Percentiles rank a stretch among this genome's conserved stretches.
Evolutionary conservation across 2,329 filamentous ascomycete species (phyloP).

Genomic region (Zasmidium cellare): DNA sequence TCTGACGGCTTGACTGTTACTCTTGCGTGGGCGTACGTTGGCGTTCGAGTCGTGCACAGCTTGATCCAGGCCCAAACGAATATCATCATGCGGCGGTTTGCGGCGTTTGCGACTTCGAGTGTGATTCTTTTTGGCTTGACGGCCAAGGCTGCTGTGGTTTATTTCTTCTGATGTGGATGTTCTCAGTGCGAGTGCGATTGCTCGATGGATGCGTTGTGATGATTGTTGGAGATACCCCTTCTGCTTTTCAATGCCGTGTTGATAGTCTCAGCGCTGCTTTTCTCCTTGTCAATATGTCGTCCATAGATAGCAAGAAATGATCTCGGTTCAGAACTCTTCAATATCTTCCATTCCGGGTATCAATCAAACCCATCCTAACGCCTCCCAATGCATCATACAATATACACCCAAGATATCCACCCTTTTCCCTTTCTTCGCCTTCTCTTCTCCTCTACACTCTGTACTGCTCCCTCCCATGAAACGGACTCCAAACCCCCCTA

Average conservation of each 20-base stretch:
- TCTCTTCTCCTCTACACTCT: no score
- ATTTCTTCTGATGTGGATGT: background rate
- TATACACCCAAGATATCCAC: background rate
- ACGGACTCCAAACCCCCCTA: slow-evolving; percentile 65
- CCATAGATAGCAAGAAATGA: background rate
- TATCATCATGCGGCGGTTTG: slow-evolving; percentile 30
- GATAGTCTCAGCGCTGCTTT: background rate
- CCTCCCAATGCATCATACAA: slow-evolving; percentile 11
- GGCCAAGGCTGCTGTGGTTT: slow-evolving; percentile 2
- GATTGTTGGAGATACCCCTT: background rate
- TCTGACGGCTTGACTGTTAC: slow-evolving; percentile 30
- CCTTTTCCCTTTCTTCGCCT: no score
- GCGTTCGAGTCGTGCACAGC: slow-evolving; percentile 41
- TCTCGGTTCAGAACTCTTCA: background rate
- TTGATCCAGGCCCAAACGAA: slow-evolving; percentile 42
- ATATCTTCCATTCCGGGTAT: slow-evolving; percentile 7
- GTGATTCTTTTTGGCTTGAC: slow-evolving; percentile 7
- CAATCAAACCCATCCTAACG: background rate
- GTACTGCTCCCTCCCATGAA: slow-evolving; percentile 56
- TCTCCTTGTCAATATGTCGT: background rate
- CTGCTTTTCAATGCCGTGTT: background rate
- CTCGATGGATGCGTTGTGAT: no score
- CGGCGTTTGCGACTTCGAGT: slow-evolving; percentile 7
- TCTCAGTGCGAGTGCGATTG: no score
- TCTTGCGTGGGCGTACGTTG: slow-evolving; percentile 47